These are phyloP conservation scores for Primulina tabacum DNA, from an alignment of 257 asterid genomes.

Conservation along the genomic window DNA sequence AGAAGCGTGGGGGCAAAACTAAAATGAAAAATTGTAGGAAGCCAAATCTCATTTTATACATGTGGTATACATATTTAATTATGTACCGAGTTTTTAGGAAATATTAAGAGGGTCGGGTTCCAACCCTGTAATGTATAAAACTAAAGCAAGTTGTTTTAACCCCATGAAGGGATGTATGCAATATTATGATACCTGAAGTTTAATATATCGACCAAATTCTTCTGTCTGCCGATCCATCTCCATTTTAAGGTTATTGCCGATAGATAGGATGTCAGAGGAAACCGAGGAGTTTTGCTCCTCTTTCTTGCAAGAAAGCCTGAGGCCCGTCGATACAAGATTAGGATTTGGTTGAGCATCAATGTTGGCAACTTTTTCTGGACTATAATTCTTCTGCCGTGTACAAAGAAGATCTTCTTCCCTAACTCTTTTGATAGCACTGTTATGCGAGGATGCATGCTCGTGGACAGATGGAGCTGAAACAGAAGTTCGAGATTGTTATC, in stretches of 20 bases:
- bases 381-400: constrained; percentile 47
- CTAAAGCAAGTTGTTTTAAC: neutral
- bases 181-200: constrained; percentile 53
- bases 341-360: constrained; percentile 47
- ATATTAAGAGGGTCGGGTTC: neutral
- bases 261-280: constrained; percentile 42
- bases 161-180: neutral
- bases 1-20: neutral
- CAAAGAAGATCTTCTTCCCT: constrained; percentile 40
- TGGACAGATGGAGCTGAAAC: constrained; percentile 47
- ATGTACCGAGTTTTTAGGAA: too few relatives aligned
- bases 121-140: neutral
- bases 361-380: constrained; percentile 37
- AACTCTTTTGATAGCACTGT: constrained; percentile 38
- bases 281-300: constrained; percentile 52
- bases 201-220: constrained; percentile 47
- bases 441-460: constrained; percentile 34
- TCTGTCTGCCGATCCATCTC: constrained; percentile 57
- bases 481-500: constrained; percentile 1
- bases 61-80: neutral
- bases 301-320: constrained; percentile 57
- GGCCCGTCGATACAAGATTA: constrained; percentile 64
- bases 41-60: neutral
- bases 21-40: neutral
- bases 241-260: constrained; percentile 38